Evolutionary conservation across 2,329 filamentous ascomycete species (phyloP), one percentile per base, ranked within the genome.

Genomic region (Arthrobotrys sinensis): DNA sequence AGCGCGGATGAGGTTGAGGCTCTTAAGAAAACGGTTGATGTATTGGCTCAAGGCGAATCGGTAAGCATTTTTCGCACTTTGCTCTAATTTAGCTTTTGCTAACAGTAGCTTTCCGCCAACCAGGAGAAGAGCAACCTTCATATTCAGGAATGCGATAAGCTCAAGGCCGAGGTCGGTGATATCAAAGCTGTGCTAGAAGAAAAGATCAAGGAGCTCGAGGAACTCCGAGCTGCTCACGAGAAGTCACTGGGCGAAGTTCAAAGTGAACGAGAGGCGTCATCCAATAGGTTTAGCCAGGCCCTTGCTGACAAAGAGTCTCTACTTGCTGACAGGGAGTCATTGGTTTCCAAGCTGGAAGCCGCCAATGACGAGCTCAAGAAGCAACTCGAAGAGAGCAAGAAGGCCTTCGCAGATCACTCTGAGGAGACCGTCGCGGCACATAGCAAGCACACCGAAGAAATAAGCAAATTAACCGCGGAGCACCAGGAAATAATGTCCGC

Each of bases 161-260:
- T 67, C 12, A 78, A 63, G n/a, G 48, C 62, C 16, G 67, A 78
- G 28, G 55, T 72, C 8, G 36, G 60, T 0, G 46, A 52, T 10
- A 55, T 78, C 24, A 48, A 50, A 14, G n/a, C 62, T 10, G 53
- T 48, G 6, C 50, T 78, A n/a, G 60, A 71, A 34, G 53, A 43
- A 28, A 78, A 60, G 67, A 60, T 78, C 11, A 68, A 63, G 32
- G 75, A 78, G 43, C 50, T 78, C 8, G 75, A 66, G 5, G 62
- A 55, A 3, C 67, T 78, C 8, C 62, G 67, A 10, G 28, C 32
- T 16, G 64, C 32, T 11, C 52, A 67, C 12, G 63, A 66, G 2
- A 36, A 65, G 36, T 28, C 60, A 12, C 46, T 70, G 12, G 19
- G 11, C 3, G 45, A 78, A n/a, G 34, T 48, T n/a, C 55, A 67